These are phyloP conservation scores for Cladophialophora bantiana DNA, from an alignment of 2,329 filamentous ascomycete species.

Conservation along the genomic window DNA sequence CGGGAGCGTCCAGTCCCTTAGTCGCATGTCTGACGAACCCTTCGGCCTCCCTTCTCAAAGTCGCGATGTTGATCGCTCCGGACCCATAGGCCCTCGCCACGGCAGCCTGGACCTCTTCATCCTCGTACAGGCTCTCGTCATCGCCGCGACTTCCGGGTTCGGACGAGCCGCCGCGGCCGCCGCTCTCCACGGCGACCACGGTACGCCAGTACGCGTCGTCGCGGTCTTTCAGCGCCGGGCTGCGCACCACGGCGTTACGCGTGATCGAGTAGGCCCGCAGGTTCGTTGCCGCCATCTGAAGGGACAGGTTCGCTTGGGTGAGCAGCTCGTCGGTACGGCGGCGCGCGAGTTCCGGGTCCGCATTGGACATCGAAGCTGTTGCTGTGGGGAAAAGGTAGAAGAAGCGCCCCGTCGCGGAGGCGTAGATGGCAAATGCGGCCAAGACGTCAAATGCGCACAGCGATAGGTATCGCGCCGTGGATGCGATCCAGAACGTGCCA, in stretches of 20 bases:
- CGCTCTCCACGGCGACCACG: conserved; percentile 71
- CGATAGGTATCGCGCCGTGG: conserved; percentile 66
- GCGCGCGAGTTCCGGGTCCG: conserved; percentile 62
- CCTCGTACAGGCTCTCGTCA: conserved; percentile 74
- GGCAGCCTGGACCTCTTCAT: conserved; percentile 66
- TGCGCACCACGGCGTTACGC: conserved; percentile 78
- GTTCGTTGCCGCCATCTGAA: conserved; percentile 70
- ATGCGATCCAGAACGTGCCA: conserved; percentile 72
- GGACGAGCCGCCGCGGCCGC: conserved; percentile 45
- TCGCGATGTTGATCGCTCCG: conserved; percentile 51
- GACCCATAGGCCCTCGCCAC: conserved; percentile 74
- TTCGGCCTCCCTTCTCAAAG: conserved; percentile 51
- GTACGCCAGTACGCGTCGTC: conserved; percentile 76
- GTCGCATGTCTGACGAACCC: conserved; percentile 55
- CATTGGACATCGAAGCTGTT: conserved; percentile 54
- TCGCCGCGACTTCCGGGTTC: neutral
- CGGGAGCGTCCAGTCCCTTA: conserved; percentile 46
- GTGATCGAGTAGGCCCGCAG: conserved; percentile 76
- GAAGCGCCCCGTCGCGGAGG: conserved; percentile 80
- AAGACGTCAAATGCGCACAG: conserved; percentile 70
- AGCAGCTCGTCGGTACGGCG: conserved; percentile 45
- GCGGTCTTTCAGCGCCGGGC: conserved; percentile 71
- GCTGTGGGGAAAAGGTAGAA: conserved; percentile 71
- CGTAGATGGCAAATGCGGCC: conserved; percentile 72
- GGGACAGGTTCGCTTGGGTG: conserved; percentile 56